Base-by-base conservation (phyloP, 495 filamentous ascomycete species). In the Daldinia loculata region DNA sequence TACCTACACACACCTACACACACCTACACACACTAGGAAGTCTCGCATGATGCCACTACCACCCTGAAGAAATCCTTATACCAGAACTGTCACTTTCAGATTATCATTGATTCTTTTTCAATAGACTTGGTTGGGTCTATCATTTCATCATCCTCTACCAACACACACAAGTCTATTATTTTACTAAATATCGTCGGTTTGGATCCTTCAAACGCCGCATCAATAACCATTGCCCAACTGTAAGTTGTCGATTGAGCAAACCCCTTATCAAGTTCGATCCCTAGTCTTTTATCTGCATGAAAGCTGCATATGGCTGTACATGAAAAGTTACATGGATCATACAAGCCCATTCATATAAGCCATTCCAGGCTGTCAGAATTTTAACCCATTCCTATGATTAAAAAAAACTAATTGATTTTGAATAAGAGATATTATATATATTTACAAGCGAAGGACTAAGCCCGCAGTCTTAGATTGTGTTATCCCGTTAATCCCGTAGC, bases 21-120 rank as follows among this genome's bases (percentile, higher is more conserved):
- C 2, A n/a, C n/a, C n/a, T 6, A 45, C 41, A 36, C 34, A 14
- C 29, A 26, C 22, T 56, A 69, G 59, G 57, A 34, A 36, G 66
- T 52, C 62, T 67, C 48, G 48, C 55, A 71, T 67, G 52, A 71
- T 67, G 38, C 63, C 69, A 58, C 22, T 30, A 58, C 58, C 9
- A 41, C 51, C 56, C 58, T 51, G n/a, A 17, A 69, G 26, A 32
- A n/a, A 66, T 62, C 56, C 57, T 64, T 65, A 67, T 55, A 58
- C 41, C 52, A 29, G 32, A 65, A n/a, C 15, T 43, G 12, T 17
- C 45, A 29, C 30, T 48, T 41, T 51, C 34, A 62, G 14, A 59
- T 27, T 29, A 48, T 19, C 32, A 57, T 64, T 34, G 11, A 51
- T 56, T 45, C 32, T 2, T 50, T 56, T 66, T 22, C 41, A 17